phyloP scores from a whole-genome alignment of 129 eudicot genomes.

The Centella asiatica region DNA sequence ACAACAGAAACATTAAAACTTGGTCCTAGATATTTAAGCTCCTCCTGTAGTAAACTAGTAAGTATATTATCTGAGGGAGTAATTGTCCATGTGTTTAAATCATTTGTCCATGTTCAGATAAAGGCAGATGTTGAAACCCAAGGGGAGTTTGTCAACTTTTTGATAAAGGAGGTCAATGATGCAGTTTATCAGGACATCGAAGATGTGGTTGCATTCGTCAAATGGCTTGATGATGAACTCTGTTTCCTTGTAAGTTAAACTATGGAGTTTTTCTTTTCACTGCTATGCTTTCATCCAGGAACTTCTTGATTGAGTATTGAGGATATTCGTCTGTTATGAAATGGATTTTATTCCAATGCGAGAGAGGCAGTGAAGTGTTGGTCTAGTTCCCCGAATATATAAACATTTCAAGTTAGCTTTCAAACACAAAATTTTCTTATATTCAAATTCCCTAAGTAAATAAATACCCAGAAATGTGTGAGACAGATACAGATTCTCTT shows the following conservation, averaged over 20 bases:
- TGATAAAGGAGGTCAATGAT: constrained; percentile 74
- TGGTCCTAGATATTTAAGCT: no score
- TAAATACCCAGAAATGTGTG: no score
- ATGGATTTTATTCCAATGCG: background rate
- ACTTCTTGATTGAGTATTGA: background rate
- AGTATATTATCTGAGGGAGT: background rate
- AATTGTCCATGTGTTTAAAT: background rate
- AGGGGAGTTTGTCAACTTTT: constrained; percentile 82
- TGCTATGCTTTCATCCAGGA: background rate
- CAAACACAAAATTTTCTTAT: background rate
- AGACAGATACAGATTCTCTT: no score
- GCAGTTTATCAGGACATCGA: constrained; percentile 74
- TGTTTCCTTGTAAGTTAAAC: constrained; percentile 80
- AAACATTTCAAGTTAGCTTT: background rate
- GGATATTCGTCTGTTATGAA: background rate
- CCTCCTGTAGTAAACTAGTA: no score
- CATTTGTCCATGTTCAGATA: constrained; percentile 37
- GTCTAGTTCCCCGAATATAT: background rate
- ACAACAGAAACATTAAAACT: background rate
- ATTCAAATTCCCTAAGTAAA: no score
- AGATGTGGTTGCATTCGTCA: constrained; percentile 86
- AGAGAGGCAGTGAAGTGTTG: no score
- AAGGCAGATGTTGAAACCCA: constrained; percentile 97
- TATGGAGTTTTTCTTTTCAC: background rate
- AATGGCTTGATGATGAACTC: constrained; percentile 98